Evolutionary conservation across 1,139 yeast species (phyloP).

Genomic region (Wickerhamomyces sp.): DNA sequence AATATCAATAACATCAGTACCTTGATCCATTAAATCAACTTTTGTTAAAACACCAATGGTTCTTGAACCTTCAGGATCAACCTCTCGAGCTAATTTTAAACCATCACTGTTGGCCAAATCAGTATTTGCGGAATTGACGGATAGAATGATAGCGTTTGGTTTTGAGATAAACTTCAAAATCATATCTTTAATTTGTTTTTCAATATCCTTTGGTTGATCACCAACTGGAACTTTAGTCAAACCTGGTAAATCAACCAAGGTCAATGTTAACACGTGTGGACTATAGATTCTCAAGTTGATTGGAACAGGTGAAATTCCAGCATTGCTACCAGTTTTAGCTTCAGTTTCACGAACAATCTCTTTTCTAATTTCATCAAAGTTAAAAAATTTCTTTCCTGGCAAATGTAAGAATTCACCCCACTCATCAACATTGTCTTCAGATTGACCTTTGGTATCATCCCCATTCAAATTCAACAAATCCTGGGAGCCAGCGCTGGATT

Average conservation of each 20-base stretch:
- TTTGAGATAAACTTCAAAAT: constrained; percentile 87
- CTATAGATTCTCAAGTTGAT: constrained; percentile 92
- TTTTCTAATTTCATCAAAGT: constrained; percentile 85
- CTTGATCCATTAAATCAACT: constrained; percentile 96
- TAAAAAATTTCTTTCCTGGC: constrained; percentile 82
- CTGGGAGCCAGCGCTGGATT: constrained; percentile 22
- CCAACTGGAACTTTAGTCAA: constrained; percentile 99
- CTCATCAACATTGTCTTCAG: constrained; percentile 82
- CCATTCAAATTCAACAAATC: constrained; percentile 35
- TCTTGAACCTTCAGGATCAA: constrained; percentile 94
- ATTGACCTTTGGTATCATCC: constrained; percentile 23
- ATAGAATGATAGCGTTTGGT: constrained; percentile 92
- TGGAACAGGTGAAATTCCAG: constrained; percentile 90
- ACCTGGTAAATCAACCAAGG: constrained; percentile 96
- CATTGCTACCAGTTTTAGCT: constrained; percentile 85
- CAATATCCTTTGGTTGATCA: constrained; percentile 97
- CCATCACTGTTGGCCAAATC: constrained; percentile 98
- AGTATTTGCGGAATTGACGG: constrained; percentile 96
- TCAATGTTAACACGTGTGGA: constrained; percentile 91
- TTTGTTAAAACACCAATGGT: constrained; percentile 97
- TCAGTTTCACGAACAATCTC: constrained; percentile 95
- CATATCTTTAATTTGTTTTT: constrained; percentile 92
- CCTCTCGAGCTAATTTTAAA: constrained; percentile 91
- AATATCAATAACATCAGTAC: constrained; percentile 97
- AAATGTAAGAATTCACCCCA: constrained; percentile 98